Conservation (phyloP, 139 green algal genomes). For the Chlamydomonas sphaeroides region DNA sequence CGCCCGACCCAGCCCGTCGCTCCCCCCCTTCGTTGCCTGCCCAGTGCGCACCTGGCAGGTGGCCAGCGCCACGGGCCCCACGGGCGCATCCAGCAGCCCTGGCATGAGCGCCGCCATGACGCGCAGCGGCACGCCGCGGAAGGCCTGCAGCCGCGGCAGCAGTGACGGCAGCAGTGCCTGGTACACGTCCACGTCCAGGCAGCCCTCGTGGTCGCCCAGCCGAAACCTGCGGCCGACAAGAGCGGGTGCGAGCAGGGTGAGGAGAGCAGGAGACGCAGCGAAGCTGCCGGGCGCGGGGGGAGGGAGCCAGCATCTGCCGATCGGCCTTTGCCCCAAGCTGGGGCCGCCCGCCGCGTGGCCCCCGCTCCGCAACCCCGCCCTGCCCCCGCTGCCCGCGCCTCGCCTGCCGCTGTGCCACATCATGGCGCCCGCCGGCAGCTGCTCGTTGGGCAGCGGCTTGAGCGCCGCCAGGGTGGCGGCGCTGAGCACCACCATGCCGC, state of each 20-base stretch:
- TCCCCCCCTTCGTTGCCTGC: no score
- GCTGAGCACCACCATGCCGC: constrained; percentile 18
- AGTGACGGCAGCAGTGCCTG: constrained; percentile 9
- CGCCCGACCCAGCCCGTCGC: no score
- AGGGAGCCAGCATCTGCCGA: no score
- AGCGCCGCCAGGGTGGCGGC: constrained; percentile 10
- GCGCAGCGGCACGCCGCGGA: constrained; percentile 17
- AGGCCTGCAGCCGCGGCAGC: constrained; percentile 23
- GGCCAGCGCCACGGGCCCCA: constrained; percentile 14
- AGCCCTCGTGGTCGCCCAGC: constrained; percentile 17
- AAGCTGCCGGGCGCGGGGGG: no score
- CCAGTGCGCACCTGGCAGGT: constrained; percentile 3
- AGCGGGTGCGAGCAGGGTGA: background rate
- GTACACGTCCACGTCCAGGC: constrained; percentile 5
- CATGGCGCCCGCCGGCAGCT: constrained; percentile 3
- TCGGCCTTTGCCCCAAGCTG: no score
- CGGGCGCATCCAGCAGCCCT: constrained; percentile 22
- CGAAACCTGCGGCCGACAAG: constrained; percentile 11
- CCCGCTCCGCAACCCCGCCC: no score
- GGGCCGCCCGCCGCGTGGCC: no score
- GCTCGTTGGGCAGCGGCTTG: constrained; percentile 26
- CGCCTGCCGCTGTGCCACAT: constrained; percentile 24
- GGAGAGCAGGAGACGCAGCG: background rate
- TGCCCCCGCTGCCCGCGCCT: no score
- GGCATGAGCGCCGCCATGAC: constrained; percentile 20